These are phyloP conservation scores for Ogataea pignaliae DNA, from an alignment of 805 yeast genomes.

Conservation along the genomic window DNA sequence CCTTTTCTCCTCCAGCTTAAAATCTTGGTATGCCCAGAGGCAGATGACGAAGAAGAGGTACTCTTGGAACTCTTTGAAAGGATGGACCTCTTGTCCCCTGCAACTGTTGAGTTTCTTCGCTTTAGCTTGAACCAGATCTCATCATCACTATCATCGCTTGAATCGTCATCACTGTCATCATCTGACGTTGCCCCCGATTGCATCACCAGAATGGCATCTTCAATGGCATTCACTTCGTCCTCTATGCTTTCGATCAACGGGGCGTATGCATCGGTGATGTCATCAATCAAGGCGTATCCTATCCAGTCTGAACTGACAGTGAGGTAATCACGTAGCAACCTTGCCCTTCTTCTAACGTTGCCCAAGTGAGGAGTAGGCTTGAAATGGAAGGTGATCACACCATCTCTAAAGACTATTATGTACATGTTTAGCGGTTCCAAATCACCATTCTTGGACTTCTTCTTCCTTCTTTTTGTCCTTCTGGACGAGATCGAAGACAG, in stretches of 20 bases:
- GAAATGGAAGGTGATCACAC: constrained; percentile 90
- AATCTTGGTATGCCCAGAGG: constrained; percentile 37
- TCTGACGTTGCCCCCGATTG: constrained; percentile 59
- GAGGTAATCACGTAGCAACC: constrained; percentile 80
- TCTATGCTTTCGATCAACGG: constrained; percentile 95
- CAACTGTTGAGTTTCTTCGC: constrained; percentile 25
- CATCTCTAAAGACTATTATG: constrained; percentile 85
- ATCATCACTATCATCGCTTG: constrained; percentile 37
- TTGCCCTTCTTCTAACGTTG: constrained; percentile 89
- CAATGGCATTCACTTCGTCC: constrained; percentile 91
- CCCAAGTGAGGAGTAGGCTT: constrained; percentile 95
- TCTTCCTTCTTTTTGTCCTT: constrained; percentile 9
- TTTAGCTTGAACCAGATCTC: constrained; percentile 28
- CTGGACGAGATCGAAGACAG: constrained; percentile 18
- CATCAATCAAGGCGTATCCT: constrained; percentile 93
- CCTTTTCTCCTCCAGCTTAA: constrained; percentile 89
- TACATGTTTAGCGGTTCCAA: constrained; percentile 89
- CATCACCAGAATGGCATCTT: constrained; percentile 84
- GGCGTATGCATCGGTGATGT: constrained; percentile 95
- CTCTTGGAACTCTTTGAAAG: constrained; percentile 10
- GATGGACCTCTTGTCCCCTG: constrained; percentile 21
- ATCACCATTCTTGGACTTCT: constrained; percentile 41
- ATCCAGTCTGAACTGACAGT: constrained; percentile 95
- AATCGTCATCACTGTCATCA: constrained; percentile 38
- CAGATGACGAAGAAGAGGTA: constrained; percentile 14